These are phyloP conservation scores for Talaromyces atroroseus DNA, from an alignment of 2,329 filamentous ascomycete genomes.

Conservation along the genomic window DNA sequence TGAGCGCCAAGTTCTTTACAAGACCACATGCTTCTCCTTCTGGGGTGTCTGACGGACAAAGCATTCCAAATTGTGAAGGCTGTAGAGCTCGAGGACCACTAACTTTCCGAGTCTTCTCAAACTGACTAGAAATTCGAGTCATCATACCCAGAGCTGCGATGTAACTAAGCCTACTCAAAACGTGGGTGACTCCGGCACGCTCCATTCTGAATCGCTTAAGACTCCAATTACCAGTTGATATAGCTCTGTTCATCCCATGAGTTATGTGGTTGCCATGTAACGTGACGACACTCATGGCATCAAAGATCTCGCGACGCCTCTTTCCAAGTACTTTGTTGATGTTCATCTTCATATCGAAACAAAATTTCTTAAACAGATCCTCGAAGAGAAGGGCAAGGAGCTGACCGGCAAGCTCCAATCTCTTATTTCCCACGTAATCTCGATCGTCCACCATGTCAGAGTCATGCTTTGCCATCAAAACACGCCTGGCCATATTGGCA, in stretches of 20 bases:
- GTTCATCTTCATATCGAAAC: slow-evolving; percentile 78
- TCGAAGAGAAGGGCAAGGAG: slow-evolving; percentile 91
- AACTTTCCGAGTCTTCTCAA: slow-evolving; percentile 97
- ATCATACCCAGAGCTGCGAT: slow-evolving; percentile 98
- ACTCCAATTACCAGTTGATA: slow-evolving; percentile 96
- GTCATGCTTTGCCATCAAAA: slow-evolving; percentile 89
- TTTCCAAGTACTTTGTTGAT: slow-evolving; percentile 96
- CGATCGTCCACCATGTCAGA: slow-evolving; percentile 86
- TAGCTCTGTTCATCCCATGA: slow-evolving; percentile 87
- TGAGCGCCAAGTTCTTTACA: slow-evolving; percentile 94
- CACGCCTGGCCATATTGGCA: slow-evolving; percentile 93
- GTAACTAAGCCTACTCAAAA: slow-evolving; percentile 90
- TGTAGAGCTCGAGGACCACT: slow-evolving; percentile 92
- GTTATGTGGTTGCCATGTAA: slow-evolving; percentile 85
- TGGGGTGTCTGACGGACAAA: slow-evolving; percentile 93
- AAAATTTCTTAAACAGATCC: slow-evolving; percentile 95
- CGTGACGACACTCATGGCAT: slow-evolving; percentile 77
- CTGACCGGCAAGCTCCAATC: slow-evolving; percentile 89
- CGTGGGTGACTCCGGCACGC: slow-evolving; percentile 90
- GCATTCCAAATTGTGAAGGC: slow-evolving; percentile 96
- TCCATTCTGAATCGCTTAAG: slow-evolving; percentile 99
- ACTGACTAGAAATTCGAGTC: slow-evolving; percentile 97
- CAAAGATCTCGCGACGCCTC: slow-evolving; percentile 80
- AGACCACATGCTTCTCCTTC: slow-evolving; percentile 98
- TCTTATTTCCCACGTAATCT: slow-evolving; percentile 97